These are phyloP conservation scores for Gyromitra esculenta DNA, from an alignment of 2,329 filamentous ascomycete genomes.

Conservation along the genomic window DNA sequence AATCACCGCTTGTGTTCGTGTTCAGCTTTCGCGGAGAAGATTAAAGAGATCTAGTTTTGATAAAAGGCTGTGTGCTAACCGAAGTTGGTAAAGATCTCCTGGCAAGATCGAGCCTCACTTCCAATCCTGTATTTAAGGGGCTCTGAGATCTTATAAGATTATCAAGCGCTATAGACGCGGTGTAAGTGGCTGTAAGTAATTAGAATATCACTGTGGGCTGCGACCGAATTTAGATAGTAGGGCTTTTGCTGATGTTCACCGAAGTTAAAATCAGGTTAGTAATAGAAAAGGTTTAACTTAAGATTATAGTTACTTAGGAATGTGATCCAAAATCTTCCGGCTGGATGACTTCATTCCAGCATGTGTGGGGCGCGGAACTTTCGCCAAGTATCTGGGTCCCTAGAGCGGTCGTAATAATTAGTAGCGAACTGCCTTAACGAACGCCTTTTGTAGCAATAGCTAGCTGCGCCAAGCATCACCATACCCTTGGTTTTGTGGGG, in stretches of 20 bases:
- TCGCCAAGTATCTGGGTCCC: background rate
- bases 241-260: background rate
- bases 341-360: background rate
- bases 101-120: background rate
- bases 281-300: background rate
- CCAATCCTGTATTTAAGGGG: background rate
- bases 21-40: background rate
- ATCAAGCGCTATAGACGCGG: background rate
- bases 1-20: background rate
- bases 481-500: background rate
- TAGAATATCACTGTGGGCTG: background rate
- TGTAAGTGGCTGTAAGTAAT: background rate
- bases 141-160: background rate
- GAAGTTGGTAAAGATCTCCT: background rate
- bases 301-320: background rate
- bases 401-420: background rate
- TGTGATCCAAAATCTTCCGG: background rate
- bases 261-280: background rate
- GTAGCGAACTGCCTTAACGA: constrained; percentile 9
- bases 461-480: background rate
- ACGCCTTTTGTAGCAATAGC: background rate
- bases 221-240: background rate
- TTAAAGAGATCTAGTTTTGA: background rate
- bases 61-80: background rate
- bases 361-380: background rate